A percentile compares a stretch with the other conserved stretches of the same genome.
Evolutionary conservation across 2,329 filamentous ascomycete species (phyloP).

Genomic region (Rhexocercosporidium sp.): DNA sequence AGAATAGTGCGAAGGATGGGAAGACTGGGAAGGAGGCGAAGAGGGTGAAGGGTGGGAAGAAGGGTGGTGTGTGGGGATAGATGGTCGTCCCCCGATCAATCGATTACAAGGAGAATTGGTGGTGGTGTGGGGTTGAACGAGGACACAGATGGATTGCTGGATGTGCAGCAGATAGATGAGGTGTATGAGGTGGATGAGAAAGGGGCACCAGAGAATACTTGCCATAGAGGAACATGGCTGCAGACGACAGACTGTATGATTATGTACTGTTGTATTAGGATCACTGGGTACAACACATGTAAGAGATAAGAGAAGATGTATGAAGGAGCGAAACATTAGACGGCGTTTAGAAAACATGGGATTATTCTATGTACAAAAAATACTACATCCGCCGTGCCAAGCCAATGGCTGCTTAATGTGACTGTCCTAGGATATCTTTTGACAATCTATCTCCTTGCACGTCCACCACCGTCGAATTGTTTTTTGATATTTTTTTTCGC

Average conservation of each 20-base stretch:
- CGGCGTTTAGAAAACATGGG: constrained; percentile 24
- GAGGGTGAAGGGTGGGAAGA: constrained; percentile 11
- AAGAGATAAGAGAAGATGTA: background rate
- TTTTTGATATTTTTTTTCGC: background rate
- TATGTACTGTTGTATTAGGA: constrained; percentile 4
- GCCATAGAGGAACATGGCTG: background rate
- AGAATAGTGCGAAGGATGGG: constrained; percentile 18
- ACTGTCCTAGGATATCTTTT: constrained; percentile 8
- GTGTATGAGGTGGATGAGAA: background rate
- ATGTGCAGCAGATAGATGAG: background rate
- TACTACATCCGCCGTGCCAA: no score
- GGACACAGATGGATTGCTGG: background rate
- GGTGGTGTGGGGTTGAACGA: background rate
- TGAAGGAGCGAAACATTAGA: constrained; percentile 11
- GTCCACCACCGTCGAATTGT: background rate
- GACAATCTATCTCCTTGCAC: constrained; percentile 6
- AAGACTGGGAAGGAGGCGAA: constrained; percentile 16
- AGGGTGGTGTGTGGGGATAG: background rate
- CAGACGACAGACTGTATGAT: background rate
- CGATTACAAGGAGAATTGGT: background rate
- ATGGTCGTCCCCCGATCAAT: background rate
- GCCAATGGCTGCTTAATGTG: no score
- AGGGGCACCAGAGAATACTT: background rate
- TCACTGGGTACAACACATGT: background rate
- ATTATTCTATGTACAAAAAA: constrained; percentile 42